Evolutionary conservation across 2,329 filamentous ascomycete species (phyloP).

Genomic region (Gaeumannomyces tritici): DNA sequence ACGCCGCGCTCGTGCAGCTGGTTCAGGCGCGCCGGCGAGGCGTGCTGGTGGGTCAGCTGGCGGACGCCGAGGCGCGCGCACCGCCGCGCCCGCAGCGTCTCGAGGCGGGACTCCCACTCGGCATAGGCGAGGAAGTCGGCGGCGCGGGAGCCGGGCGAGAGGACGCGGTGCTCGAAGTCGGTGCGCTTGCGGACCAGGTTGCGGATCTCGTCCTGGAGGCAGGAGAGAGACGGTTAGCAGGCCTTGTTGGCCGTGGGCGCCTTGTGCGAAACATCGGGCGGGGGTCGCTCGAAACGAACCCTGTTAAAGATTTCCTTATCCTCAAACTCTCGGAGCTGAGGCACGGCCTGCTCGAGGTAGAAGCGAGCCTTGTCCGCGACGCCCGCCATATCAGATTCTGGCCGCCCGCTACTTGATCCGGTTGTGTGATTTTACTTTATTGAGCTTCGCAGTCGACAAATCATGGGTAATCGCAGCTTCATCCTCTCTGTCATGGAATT

Average conservation of each 20-base stretch:
- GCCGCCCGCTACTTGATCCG: not conserved
- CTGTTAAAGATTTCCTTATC: slow-evolving; percentile 83
- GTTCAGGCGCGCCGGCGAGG: slow-evolving; percentile 75
- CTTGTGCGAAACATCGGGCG: slow-evolving; percentile 7
- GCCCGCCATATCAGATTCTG: slow-evolving; percentile 52
- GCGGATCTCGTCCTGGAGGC: slow-evolving; percentile 69
- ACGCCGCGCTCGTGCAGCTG: slow-evolving; percentile 83
- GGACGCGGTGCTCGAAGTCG: slow-evolving; percentile 85
- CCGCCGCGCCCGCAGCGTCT: slow-evolving; percentile 71
- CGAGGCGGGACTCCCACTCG: slow-evolving; percentile 59
- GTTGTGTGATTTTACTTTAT: not conserved
- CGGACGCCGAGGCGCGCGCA: slow-evolving; percentile 73
- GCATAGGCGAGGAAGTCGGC: slow-evolving; percentile 79
- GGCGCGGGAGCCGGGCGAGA: slow-evolving; percentile 67
- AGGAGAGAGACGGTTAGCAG: no score
- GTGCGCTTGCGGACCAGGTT: slow-evolving; percentile 84
- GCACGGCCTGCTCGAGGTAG: slow-evolving; percentile 84
- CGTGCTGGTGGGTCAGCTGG: slow-evolving; percentile 51
- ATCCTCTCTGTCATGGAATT: not conserved
- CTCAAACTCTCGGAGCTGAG: slow-evolving; percentile 86
- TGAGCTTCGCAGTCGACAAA: not conserved
- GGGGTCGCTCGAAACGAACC: slow-evolving; percentile 30
- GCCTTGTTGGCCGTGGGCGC: not conserved
- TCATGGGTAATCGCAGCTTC: not conserved
- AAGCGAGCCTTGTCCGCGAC: slow-evolving; percentile 92